These are phyloP conservation scores for rapeseed (Brassica napus) DNA, from an alignment of 345 rosid species.

Conservation along the genomic window DNA sequence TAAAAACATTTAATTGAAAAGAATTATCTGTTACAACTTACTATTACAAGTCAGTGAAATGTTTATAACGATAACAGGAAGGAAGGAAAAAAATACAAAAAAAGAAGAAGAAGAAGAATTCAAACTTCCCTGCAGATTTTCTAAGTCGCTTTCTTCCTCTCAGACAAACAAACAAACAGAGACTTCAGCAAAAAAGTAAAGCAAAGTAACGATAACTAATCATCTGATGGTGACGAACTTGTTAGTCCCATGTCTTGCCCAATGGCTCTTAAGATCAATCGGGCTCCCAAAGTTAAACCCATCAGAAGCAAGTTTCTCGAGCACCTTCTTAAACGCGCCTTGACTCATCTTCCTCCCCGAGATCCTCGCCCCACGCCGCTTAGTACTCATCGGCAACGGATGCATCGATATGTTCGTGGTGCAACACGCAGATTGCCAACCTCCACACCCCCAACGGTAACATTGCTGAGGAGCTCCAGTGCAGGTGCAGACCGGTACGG, in stretches of 20 bases:
- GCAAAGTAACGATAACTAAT: background rate
- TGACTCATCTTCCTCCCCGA: slow-evolving; percentile 97
- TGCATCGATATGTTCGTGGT: slow-evolving; percentile 83
- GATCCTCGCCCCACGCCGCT: slow-evolving; percentile 83
- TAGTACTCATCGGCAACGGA: slow-evolving; percentile 92
- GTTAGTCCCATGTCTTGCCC: slow-evolving; percentile 98
- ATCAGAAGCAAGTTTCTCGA: slow-evolving; percentile 84
- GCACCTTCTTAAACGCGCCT: slow-evolving; percentile 90
- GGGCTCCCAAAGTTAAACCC: slow-evolving; percentile 74
- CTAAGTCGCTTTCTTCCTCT: slow-evolving; percentile 14
- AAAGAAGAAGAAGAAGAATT: background rate
- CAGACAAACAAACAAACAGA: slow-evolving; percentile 18
- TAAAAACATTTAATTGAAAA: slow-evolving; percentile 30
- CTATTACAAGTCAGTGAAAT: slow-evolving; percentile 32
- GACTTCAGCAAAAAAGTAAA: background rate
- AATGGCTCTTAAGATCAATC: slow-evolving; percentile 80
- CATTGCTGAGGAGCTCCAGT: slow-evolving; percentile 88
- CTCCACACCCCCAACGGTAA: slow-evolving; percentile 96
- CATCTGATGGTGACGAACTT: slow-evolving; percentile 95
- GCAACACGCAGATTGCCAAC: slow-evolving; percentile 98
- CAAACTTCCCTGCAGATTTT: slow-evolving; percentile 13
- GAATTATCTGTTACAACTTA: slow-evolving; percentile 39
- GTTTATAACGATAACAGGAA: slow-evolving; percentile 21
- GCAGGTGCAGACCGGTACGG: slow-evolving; percentile 87
- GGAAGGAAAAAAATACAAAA: background rate